These are phyloP conservation scores for Hanseniaspora lindneri DNA, from an alignment of 805 yeast genomes.

Conservation along the genomic window DNA sequence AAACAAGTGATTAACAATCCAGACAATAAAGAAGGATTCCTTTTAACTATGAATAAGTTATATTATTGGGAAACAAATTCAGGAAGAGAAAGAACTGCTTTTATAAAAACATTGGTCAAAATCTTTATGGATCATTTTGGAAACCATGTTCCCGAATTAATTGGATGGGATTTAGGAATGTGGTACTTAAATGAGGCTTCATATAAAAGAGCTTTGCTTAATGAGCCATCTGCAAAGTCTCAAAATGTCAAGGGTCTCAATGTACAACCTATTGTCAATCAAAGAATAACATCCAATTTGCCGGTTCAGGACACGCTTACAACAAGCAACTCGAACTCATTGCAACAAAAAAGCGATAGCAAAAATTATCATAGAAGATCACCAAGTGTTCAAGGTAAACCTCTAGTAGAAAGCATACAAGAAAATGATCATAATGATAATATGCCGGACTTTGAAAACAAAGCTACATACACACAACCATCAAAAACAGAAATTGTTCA, in stretches of 20 bases:
- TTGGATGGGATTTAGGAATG: constrained; percentile 39
- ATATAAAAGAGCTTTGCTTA: constrained; percentile 28
- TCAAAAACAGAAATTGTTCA: too few species aligned
- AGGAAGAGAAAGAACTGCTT: constrained; percentile 47
- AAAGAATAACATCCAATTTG: constrained; percentile 7
- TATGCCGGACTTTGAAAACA: too few species aligned
- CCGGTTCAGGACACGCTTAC: neutral
- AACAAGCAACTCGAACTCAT: constrained; percentile 1
- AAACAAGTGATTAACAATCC: constrained; percentile 42
- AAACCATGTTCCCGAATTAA: constrained; percentile 43
- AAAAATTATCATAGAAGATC: constrained; percentile 5
- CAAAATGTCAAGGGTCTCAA: neutral
- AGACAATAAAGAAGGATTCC: constrained; percentile 44
- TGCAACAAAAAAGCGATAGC: neutral
- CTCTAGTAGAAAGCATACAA: constrained; percentile 4
- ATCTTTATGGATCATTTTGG: constrained; percentile 44
- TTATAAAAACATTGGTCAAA: constrained; percentile 42
- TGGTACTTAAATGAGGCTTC: constrained; percentile 33
- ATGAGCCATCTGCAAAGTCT: neutral
- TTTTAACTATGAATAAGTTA: constrained; percentile 53
- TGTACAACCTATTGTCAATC: constrained; percentile 3
- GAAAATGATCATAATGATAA: too few species aligned
- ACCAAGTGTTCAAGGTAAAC: constrained; percentile 13
- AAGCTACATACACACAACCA: too few species aligned
- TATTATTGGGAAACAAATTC: constrained; percentile 73